Percentiles rank a stretch among this genome's conserved stretches.
These are phyloP conservation scores for Ramaria sp. DNA, from an alignment of 768 basidiomycete species.

Conservation along the genomic window DNA sequence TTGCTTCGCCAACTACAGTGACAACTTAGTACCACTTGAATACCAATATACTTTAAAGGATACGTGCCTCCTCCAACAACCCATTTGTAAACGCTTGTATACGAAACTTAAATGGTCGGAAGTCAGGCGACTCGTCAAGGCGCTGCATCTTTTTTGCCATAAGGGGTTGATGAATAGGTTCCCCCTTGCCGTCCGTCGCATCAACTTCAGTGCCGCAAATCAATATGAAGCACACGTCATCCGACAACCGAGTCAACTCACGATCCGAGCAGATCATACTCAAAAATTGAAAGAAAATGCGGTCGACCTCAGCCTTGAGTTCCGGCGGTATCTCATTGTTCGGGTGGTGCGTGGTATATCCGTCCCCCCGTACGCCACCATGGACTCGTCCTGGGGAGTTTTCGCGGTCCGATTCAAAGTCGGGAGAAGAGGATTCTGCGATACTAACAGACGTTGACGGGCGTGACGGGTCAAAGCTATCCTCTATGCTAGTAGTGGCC, in stretches of 20 bases:
- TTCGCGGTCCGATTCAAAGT: constrained; percentile 9
- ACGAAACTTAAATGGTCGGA: constrained; percentile 97
- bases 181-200: constrained; percentile 87
- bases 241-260: constrained; percentile 31
- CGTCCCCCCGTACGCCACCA: constrained; percentile 17
- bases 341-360: constrained; percentile 17
- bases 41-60: constrained; percentile 10
- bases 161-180: constrained; percentile 93
- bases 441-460: constrained; percentile 3
- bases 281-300: constrained; percentile 84
- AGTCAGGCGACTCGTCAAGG: constrained; percentile 91
- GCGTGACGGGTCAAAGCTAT: not conserved
- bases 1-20: constrained; percentile 62
- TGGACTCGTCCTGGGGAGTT: constrained; percentile 1
- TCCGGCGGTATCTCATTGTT: constrained; percentile 69
- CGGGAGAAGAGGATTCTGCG: constrained; percentile 10
- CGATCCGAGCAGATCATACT: constrained; percentile 83
- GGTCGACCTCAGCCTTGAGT: constrained; percentile 73
- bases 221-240: constrained; percentile 5
- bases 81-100: constrained; percentile 97
- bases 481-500: not conserved
- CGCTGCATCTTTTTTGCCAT: constrained; percentile 99
- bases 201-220: constrained; percentile 50
- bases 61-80: constrained; percentile 78
- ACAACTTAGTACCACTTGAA: not conserved